Conservation (phyloP, 305 asterid genomes). For the Fraxinus xanthoxyloides region DNA sequence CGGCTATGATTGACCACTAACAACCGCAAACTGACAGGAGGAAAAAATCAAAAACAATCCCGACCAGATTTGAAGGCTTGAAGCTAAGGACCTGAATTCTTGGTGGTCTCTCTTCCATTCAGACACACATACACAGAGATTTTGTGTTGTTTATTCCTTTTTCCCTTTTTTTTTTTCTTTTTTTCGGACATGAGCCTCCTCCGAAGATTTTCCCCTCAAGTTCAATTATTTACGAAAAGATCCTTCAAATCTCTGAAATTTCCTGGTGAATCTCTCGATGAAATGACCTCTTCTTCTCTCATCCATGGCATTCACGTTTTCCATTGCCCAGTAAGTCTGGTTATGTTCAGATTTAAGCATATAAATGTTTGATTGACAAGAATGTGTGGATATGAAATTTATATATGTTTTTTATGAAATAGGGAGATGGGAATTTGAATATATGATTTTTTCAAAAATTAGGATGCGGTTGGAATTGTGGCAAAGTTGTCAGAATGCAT, state of each 20-base stretch:
- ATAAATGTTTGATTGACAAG: neutral
- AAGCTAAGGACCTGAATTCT: neutral
- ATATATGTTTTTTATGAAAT: neutral
- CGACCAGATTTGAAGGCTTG: neutral
- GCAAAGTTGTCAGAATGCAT: conserved; percentile 88
- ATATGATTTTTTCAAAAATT: conserved; percentile 16
- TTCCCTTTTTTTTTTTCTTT: too few relatives aligned
- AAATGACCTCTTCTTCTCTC: conserved; percentile 55
- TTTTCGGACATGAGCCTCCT: conserved; percentile 54
- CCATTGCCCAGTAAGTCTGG: conserved; percentile 69
- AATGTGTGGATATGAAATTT: neutral
- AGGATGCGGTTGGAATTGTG: conserved; percentile 93
- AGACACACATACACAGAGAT: neutral
- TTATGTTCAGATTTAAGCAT: neutral
- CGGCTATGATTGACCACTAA: neutral
- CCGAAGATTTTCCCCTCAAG: conserved; percentile 36
- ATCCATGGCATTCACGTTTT: conserved; percentile 84
- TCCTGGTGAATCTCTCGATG: conserved; percentile 38
- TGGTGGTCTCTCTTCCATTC: conserved; percentile 3
- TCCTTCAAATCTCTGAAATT: conserved; percentile 42
- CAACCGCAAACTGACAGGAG: neutral
- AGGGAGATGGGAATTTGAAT: conserved; percentile 3
- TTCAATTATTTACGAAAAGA: conserved; percentile 37
- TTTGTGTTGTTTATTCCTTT: neutral
- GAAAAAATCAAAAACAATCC: neutral